Base-by-base conservation (phyloP, 2,329 filamentous ascomycete species). In the Falciphora oryzae region DNA sequence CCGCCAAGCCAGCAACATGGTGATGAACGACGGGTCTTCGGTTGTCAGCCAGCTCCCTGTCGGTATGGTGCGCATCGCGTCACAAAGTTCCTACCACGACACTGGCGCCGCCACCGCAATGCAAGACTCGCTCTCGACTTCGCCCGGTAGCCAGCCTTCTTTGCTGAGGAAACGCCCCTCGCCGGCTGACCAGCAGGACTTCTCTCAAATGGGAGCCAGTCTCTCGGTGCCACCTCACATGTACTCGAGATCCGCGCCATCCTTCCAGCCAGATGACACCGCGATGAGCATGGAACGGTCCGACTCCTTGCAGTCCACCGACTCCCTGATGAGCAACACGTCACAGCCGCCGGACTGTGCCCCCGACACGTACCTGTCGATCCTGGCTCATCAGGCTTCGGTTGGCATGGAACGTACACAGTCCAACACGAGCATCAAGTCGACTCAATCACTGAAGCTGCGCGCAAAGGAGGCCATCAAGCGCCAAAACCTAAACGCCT, bases 391-490 rank as follows among this genome's bases (percentile, higher is more conserved):
- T 53, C 59, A 13, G 58, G 59, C 13, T 4, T 25, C 62, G 18
- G 29, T 28, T 8, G 53, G 8, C 11, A 74, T 75, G 74, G 77
- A 83, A 67, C 78, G 82, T 11, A 82, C 80, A 1, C 67, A 73
- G n/a, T 84, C 83, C 11, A 79, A 76, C 65, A 53, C 56, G 13
- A 63, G 62, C 62, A 74, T 71, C 64, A 78, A 73, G 67, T 85
- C 82, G 1, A 80, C 69, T 1, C 73, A 73, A 4, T 84, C 82
- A 1, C 71, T 81, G 1, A 79, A 78, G 50, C 73, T 74, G 11
- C 81, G 83, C 14, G 78, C 78, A 32, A 83, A 80, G 68, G 79
- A 83, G 62, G 78, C 82, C 0, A 75, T 80, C 3, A 74, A 75
- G 57, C 78, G 79, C 27, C 80, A 83, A 61, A 77, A 80, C 25